Conservation (phyloP, 495 filamentous ascomycete genomes). For the Daldinia bambusicola region DNA sequence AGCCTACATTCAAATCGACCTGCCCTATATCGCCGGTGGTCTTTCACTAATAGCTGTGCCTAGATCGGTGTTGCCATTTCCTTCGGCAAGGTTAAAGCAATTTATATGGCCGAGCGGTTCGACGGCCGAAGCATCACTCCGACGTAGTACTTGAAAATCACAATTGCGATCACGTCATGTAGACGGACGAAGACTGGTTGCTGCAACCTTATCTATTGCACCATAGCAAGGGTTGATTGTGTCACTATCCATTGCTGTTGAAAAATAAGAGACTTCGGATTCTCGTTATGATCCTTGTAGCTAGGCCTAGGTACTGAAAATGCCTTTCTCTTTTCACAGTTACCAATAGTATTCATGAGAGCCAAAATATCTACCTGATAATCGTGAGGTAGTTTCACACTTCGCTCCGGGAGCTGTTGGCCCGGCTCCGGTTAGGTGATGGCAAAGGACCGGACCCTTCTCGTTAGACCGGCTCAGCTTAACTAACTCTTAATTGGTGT, state of each 20-base stretch:
- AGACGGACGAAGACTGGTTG: constrained; percentile 29
- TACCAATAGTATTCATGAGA: neutral
- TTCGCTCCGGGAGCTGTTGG: neutral
- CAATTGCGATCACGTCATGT: constrained; percentile 36
- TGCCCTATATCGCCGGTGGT: neutral
- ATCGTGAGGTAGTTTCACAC: neutral
- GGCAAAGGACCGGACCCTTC: neutral
- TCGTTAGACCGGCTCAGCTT: neutral
- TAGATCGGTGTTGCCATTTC: neutral
- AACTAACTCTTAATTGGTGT: neutral
- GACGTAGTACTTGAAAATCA: constrained; percentile 4
- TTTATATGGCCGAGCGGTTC: constrained; percentile 1
- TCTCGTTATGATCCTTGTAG: neutral
- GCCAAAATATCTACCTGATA: neutral
- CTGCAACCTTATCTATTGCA: constrained; percentile 40
- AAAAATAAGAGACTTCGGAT: neutral
- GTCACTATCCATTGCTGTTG: neutral
- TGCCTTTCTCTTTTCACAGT: neutral
- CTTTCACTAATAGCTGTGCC: neutral
- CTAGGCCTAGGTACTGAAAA: neutral
- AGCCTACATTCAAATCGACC: neutral
- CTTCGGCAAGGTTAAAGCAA: neutral
- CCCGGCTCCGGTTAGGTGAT: constrained; percentile 18
- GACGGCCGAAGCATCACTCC: constrained; percentile 6
- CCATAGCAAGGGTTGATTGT: constrained; percentile 37